phyloP scores from a whole-genome alignment of 306 rosid species.

The Rubus parviflorus region DNA sequence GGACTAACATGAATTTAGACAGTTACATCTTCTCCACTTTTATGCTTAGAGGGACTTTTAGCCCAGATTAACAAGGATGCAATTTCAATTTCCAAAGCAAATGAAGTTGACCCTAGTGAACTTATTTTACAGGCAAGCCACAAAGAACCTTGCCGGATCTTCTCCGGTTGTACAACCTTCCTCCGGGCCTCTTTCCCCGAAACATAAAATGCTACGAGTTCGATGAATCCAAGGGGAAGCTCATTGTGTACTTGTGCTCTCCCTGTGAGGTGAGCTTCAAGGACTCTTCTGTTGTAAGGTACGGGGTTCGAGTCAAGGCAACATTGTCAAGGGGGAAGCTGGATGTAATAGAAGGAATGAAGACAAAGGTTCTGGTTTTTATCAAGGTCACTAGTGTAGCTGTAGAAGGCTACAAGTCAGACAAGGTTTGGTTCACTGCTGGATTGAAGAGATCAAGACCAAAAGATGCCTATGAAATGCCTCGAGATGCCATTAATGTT shows the following conservation, averaged over 20 bases:
- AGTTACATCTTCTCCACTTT: too few relatives aligned
- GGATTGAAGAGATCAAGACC: conserved; percentile 52
- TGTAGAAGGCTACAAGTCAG: conserved; percentile 55
- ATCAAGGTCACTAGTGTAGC: conserved; percentile 49
- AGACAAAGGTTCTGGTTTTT: conserved; percentile 55
- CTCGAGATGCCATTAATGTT: conserved; percentile 39
- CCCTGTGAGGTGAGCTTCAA: conserved; percentile 61
- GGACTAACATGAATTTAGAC: too few relatives aligned
- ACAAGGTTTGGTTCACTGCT: conserved; percentile 52
- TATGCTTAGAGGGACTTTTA: background rate
- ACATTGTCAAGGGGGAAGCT: conserved; percentile 51
- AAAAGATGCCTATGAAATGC: conserved; percentile 52
- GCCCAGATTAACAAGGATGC: background rate
- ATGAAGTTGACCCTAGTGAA: background rate
- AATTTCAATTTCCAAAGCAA: background rate
- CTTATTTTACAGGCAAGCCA: conserved; percentile 63
- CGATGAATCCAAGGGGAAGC: conserved; percentile 51
- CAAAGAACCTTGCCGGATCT: conserved; percentile 66
- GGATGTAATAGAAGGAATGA: conserved; percentile 48
- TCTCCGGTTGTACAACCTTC: conserved; percentile 74
- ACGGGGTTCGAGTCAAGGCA: conserved; percentile 47
- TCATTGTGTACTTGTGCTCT: conserved; percentile 42
- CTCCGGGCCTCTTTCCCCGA: conserved; percentile 70
- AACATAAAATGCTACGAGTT: conserved; percentile 64
- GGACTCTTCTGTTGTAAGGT: conserved; percentile 58